Percentiles rank a stretch among this genome's conserved stretches.
phyloP scores from a whole-genome alignment of 164 flowering plant genomes.

The Pachysandra terminalis region DNA sequence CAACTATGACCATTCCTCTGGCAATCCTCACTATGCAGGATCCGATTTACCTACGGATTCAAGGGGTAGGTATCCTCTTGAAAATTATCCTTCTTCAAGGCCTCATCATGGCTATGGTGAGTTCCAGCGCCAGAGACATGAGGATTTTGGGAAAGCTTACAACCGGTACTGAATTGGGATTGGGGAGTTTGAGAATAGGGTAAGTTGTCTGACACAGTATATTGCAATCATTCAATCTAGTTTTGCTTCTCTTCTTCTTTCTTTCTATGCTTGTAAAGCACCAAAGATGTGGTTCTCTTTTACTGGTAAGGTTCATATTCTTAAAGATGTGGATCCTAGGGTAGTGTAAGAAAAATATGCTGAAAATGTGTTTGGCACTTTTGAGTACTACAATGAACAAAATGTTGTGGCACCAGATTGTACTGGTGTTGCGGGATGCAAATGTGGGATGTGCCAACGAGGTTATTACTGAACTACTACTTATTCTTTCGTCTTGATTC shows the following conservation, averaged over 20 bases:
- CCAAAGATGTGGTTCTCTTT: neutral
- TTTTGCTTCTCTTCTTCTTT: neutral
- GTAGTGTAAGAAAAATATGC: neutral
- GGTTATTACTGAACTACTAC: constrained; percentile 3
- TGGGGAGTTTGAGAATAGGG: constrained; percentile 22
- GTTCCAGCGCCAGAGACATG: constrained; percentile 72
- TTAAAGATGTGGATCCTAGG: neutral
- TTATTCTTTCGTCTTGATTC: constrained; percentile 28
- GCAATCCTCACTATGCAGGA: constrained; percentile 48
- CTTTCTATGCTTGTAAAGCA: neutral
- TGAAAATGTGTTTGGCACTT: neutral
- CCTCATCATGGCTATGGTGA: constrained; percentile 55
- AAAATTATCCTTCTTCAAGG: constrained; percentile 56
- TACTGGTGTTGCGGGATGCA: neutral
- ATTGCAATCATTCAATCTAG: neutral
- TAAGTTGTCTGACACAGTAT: constrained; percentile 43
- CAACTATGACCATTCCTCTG: constrained; percentile 49
- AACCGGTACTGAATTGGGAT: constrained; percentile 48
- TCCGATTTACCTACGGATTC: constrained; percentile 44
- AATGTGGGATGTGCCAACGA: too few species aligned
- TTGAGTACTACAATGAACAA: neutral
- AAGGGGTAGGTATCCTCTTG: constrained; percentile 56
- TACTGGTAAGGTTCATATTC: neutral
- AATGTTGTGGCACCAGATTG: constrained; percentile 6
- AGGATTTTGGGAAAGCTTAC: constrained; percentile 68